Percentiles rank a stretch among this genome's conserved stretches.
Conservation (phyloP, 2,329 filamentous ascomycete genomes). For the Penicillium occitanis region DNA sequence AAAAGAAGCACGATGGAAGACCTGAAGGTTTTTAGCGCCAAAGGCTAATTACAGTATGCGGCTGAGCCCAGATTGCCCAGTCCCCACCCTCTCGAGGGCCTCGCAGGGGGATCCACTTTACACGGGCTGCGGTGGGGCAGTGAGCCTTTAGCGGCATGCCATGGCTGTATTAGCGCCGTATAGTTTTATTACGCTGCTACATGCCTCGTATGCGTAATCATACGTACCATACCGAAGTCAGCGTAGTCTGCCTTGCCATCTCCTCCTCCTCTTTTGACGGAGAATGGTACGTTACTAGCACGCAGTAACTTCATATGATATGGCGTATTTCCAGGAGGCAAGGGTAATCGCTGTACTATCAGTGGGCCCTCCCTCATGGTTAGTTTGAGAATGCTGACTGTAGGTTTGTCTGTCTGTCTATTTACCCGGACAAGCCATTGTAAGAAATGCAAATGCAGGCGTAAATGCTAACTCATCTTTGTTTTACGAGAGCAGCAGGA, state of each 20-base stretch:
- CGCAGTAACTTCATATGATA: not conserved
- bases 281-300: not conserved
- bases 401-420: constrained; percentile 3
- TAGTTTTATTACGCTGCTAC: not conserved
- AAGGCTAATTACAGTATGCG: constrained; percentile 16
- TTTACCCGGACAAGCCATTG: not conserved
- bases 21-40: constrained; percentile 8
- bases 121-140: constrained; percentile 13
- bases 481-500: not conserved
- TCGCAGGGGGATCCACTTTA: not conserved
- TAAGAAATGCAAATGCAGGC: not conserved
- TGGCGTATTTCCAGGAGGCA: not conserved
- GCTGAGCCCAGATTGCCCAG: constrained; percentile 19
- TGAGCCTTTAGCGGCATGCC: not conserved
- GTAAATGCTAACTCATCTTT: not conserved
- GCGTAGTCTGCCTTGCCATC: constrained; percentile 3
- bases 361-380: constrained; percentile 1
- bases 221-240: constrained; percentile 2
- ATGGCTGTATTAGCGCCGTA: constrained; percentile 1
- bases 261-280: not conserved
- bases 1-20: constrained; percentile 18
- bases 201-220: constrained; percentile 1
- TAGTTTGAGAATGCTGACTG: constrained; percentile 13
- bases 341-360: not conserved
- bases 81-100: not conserved